These are phyloP conservation scores for Rhynchospora pubera DNA, from an alignment of 176 grass and related monocot species.

Conservation along the genomic window DNA sequence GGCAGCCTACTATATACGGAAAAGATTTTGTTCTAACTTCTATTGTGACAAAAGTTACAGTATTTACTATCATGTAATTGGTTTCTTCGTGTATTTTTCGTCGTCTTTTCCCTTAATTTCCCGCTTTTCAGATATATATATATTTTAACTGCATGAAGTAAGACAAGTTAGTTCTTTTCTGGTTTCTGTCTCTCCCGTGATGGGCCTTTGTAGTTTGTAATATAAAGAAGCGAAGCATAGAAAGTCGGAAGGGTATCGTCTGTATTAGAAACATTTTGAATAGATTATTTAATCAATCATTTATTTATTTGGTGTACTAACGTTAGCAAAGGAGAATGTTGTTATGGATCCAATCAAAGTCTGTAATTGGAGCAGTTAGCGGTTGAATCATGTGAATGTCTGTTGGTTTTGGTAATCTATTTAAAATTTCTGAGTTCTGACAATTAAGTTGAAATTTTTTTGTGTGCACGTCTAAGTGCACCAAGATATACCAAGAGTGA, in stretches of 20 bases:
- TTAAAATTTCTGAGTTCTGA: not conserved
- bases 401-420: not conserved
- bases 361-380: conserved; percentile 18
- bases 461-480: not conserved
- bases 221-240: not conserved
- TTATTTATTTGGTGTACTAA: not conserved
- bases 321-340: not conserved
- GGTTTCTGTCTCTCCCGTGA: no score
- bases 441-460: not conserved
- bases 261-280: not conserved
- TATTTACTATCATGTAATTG: no score
- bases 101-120: no score
- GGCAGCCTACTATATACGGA: no score
- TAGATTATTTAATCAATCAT: not conserved
- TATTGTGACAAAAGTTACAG: not conserved
- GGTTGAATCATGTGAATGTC: conserved; percentile 17
- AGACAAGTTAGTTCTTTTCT: no score
- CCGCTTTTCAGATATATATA: no score
- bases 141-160: no score
- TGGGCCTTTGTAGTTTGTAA: no score
- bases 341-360: conserved; percentile 5
- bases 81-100: no score
- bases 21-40: not conserved
- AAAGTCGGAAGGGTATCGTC: not conserved
- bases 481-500: not conserved